Conservation (phyloP, 176 grass and related monocot species). For the Secale cereale region DNA sequence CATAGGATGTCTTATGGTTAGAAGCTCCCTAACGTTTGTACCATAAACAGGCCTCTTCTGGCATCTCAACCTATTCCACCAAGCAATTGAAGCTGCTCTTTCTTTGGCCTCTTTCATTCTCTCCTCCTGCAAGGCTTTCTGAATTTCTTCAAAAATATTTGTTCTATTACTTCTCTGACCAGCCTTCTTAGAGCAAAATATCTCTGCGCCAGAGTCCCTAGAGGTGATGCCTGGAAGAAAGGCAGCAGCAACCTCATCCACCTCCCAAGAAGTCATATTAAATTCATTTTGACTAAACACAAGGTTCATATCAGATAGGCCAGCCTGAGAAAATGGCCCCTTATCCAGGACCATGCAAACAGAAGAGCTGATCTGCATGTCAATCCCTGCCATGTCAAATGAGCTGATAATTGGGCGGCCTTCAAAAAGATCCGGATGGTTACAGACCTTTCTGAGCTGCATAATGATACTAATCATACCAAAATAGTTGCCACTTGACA, state of each 20-base stretch:
- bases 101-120: constrained; percentile 73
- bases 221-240: constrained; percentile 36
- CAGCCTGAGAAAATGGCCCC: constrained; percentile 68
- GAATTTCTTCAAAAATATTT: constrained; percentile 95
- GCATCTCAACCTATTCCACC: constrained; percentile 93
- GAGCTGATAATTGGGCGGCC: constrained; percentile 96
- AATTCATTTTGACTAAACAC: constrained; percentile 86
- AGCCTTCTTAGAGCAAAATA: constrained; percentile 36
- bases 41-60: constrained; percentile 85
- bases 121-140: constrained; percentile 75
- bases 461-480: constrained; percentile 99
- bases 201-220: constrained; percentile 12
- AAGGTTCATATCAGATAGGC: constrained; percentile 80
- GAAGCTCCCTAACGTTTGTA: constrained; percentile 67
- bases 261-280: constrained; percentile 81
- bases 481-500: constrained; percentile 91
- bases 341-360: constrained; percentile 65
- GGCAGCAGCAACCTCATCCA: constrained; percentile 47
- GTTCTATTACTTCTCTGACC: constrained; percentile 34
- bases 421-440: constrained; percentile 99
- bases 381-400: constrained; percentile 94
- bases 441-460: constrained; percentile 99
- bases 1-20: constrained; percentile 72
- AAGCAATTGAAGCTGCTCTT: constrained; percentile 74
- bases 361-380: constrained; percentile 66